Conservation (phyloP, 2,329 filamentous ascomycete species). For the Paraconiothyrium sp. region DNA sequence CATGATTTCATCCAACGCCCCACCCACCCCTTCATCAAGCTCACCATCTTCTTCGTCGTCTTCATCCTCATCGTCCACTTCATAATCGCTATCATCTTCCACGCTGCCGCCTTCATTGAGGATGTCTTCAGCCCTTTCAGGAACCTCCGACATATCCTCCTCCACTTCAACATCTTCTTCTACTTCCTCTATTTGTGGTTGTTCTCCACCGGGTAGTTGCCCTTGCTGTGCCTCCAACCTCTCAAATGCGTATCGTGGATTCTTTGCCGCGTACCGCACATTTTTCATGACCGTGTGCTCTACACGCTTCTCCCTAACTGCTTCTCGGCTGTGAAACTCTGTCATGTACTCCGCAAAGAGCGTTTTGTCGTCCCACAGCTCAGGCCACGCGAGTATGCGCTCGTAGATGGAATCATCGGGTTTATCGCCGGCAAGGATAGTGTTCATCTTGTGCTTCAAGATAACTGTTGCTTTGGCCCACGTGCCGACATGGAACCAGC, state of each 20-base stretch:
- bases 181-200: conserved; percentile 19
- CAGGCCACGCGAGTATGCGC: conserved; percentile 44
- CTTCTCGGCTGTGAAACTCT: conserved; percentile 38
- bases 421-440: conserved; percentile 47
- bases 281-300: conserved; percentile 46
- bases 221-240: conserved; percentile 33
- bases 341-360: conserved; percentile 39
- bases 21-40: conserved; percentile 26
- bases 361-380: conserved; percentile 44
- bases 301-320: conserved; percentile 33
- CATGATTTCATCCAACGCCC: conserved; percentile 23
- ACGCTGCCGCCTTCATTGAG: conserved; percentile 32
- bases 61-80: conserved; percentile 22
- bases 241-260: conserved; percentile 46
- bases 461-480: conserved; percentile 85
- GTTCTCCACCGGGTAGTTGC: background rate
- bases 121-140: conserved; percentile 36
- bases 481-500: conserved; percentile 85
- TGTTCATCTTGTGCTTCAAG: conserved; percentile 82
- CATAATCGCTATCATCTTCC: conserved; percentile 21
- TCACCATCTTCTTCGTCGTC: conserved; percentile 29
- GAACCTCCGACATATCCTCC: conserved; percentile 44
- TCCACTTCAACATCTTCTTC: conserved; percentile 35
- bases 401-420: conserved; percentile 44
- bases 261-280: conserved; percentile 44